Evolutionary conservation across 768 basidiomycete genomes (phyloP), one percentile per base, ranked within the genome.

Genomic region (Gyrodon lividus): DNA sequence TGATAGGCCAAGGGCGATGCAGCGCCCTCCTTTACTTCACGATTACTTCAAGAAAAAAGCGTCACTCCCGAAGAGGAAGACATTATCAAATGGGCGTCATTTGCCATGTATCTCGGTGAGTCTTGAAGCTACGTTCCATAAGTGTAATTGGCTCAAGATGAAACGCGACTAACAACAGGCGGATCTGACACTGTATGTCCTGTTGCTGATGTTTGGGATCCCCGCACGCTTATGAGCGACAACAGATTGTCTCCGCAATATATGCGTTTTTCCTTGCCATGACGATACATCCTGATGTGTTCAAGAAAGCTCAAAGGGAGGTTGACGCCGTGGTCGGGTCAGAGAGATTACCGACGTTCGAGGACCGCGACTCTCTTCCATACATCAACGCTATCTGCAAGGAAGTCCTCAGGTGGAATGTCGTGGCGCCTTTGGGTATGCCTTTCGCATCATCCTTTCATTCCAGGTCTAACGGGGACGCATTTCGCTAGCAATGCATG

Each of bases 181-280:
- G 62, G 50, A 43, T 28, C 56, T 2, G 59, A 63, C 10, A 60
- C 55, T 0, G 60, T 56, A 12, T 17, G 49, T 28, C 7, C 6
- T 6, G 70, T 69, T 16, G 66, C 76, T 28, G 16, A 4, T 19
- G 24, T 26, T 26, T 26, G 24, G 24, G 31, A 31, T 12, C 8
- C 4, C 20, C 12, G 30, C 28, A 6, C 4, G 47, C 23, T 40
- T 17, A 33, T 2, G 7, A 7, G 6, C 1, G n/a, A 6, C 74
- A 28, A 61, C 19, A 55, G 59, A 59, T 38, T 3, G 26, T 54
- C 1, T 52, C 50, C 14, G 12, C 46, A 10, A 19, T 57, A 30
- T 51, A 33, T 6, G 53, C 51, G 0, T 63, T 63, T 28, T 60
- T 63, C 51, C 57, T 63, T 17, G 61, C 46, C 2, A 60, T 60